These are phyloP conservation scores for Malassezia arunalokei DNA, from an alignment of 1,284 basidiomycete species.

Conservation along the genomic window DNA sequence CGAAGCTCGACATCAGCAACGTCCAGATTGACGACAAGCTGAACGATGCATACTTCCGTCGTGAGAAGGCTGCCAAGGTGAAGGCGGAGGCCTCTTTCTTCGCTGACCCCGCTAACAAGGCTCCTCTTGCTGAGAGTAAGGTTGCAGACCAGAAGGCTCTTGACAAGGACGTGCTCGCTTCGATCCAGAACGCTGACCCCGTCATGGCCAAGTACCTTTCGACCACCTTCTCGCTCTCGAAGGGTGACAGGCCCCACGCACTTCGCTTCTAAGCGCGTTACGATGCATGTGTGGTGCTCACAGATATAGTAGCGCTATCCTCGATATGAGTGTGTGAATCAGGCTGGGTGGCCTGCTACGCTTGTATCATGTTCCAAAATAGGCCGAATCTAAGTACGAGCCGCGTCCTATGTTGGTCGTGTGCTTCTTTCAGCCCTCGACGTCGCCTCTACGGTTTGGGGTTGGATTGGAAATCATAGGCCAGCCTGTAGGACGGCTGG, in stretches of 20 bases:
- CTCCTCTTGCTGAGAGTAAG: constrained; percentile 76
- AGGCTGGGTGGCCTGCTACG: background rate
- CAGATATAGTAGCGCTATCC: background rate
- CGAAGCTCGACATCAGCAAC: constrained; percentile 72
- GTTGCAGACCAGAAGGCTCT: constrained; percentile 80
- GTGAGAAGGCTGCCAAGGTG: constrained; percentile 55
- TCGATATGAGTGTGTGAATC: background rate
- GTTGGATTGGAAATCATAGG: no score
- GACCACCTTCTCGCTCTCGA: constrained; percentile 84
- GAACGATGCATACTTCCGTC: constrained; percentile 79
- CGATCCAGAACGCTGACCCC: constrained; percentile 76
- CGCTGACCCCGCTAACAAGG: constrained; percentile 84
- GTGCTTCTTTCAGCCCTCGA: background rate
- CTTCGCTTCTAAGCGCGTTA: constrained; percentile 59
- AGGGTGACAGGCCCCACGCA: constrained; percentile 79
- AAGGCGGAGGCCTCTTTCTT: constrained; percentile 94
- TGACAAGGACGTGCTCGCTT: constrained; percentile 70
- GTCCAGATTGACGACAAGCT: constrained; percentile 64
- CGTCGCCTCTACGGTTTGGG: no score
- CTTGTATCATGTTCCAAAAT: constrained; percentile 14
- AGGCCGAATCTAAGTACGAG: constrained; percentile 9
- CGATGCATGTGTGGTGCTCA: background rate
- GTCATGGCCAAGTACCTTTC: constrained; percentile 87
- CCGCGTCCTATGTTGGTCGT: background rate
- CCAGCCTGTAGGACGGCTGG: no score